Evolutionary conservation across 2,329 filamentous ascomycete species (phyloP), one percentile per base, ranked within the genome.

Genomic region (Emergomyces pasteurianus): DNA sequence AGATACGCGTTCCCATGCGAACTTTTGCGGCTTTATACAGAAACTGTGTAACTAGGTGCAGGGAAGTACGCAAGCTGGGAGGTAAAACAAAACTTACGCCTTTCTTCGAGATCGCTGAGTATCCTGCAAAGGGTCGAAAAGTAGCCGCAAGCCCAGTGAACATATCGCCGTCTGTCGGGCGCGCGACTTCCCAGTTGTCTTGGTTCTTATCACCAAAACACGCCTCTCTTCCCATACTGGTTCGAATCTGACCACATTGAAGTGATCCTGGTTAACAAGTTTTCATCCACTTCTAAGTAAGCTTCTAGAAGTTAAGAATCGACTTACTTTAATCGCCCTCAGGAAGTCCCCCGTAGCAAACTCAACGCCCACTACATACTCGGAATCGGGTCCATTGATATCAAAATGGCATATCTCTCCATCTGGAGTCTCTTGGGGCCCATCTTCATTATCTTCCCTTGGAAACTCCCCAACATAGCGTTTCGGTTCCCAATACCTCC

Each of bases 131-230:
- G 26, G 53, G 53, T 18, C 53, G 34, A 18, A 56, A 56, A 8
- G 36, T 8, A 21, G 21, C 31, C 7, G 34, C 53, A 14, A 56
- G 14, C 16, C 53, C 53, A 21, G 36, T 16, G 28, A 56, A 42
- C 14, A 56, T 56, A 40, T 42, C 34, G 12, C 36, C 53, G n/a
- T 28, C 57, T 14, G 42, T 14, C 16, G 43, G 23, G 2, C 46
- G 46, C 26, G 34, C 2, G 8, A 6, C 14, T 38, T 59, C 46
- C 57, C 57, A 59, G 16, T 26, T 28, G 6, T 50, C 21, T 38
- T 59, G 58, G 18, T 38, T 55, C 12, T 10, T 14, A 8, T 60
- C 58, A 18, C 58, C 58, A 46, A 60, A 55, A 38, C 47, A 54
- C 3, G 26, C n/a, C 46, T 60, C 50, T 54, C 58, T 53, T 28